Evolutionary conservation across 179 eudicot species (phyloP).

Genomic region (Carnegiea gigantea): DNA sequence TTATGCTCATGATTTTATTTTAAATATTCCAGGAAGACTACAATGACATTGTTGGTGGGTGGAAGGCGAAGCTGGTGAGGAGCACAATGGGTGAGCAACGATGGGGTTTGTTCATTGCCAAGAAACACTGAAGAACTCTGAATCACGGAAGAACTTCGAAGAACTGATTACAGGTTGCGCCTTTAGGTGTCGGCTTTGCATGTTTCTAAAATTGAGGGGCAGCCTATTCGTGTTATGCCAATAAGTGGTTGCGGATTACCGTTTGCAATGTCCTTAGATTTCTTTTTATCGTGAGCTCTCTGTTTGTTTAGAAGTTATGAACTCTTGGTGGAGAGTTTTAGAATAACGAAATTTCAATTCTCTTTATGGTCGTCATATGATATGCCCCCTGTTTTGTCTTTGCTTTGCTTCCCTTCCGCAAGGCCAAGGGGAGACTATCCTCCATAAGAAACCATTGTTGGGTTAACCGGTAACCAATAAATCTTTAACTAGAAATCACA

Average conservation of each 20-base stretch:
- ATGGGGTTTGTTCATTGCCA: constrained; percentile 90
- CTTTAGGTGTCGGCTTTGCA: neutral
- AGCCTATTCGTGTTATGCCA: neutral
- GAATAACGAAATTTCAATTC: neutral
- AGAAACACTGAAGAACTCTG: constrained; percentile 42
- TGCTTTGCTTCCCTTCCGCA: neutral
- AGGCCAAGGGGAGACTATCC: neutral
- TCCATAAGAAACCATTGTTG: neutral
- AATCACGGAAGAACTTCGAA: constrained; percentile 36
- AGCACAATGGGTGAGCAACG: constrained; percentile 85
- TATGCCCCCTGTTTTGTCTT: neutral
- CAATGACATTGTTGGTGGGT: constrained; percentile 84
- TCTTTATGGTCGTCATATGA: neutral
- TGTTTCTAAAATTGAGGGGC: neutral
- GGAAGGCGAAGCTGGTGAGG: constrained; percentile 80
- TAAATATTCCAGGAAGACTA: constrained; percentile 69
- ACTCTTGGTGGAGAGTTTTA: neutral
- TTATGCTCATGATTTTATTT: no score
- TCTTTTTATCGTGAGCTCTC: neutral
- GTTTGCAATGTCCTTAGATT: neutral
- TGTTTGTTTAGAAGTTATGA: neutral
- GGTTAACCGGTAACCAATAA: neutral
- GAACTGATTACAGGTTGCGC: neutral
- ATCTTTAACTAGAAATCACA: no score
- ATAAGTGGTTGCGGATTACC: neutral